Evolutionary conservation across 176 grass and related monocot genomes (phyloP).

Genomic region (Dactylis glomerata): DNA sequence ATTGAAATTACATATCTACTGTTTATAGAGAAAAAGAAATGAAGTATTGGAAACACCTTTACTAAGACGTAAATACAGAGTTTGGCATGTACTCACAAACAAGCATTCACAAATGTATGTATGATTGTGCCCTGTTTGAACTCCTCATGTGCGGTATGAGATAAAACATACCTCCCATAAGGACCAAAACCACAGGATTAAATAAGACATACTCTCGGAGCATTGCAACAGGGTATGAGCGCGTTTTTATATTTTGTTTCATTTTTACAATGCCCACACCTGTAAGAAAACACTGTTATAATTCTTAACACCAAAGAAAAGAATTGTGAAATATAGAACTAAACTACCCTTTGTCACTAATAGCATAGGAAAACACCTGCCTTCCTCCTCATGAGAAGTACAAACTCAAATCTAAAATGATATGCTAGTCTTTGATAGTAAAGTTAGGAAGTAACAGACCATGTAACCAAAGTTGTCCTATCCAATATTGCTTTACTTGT

Average conservation of each 20-base stretch:
- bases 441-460: neutral
- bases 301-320: constrained; percentile 23
- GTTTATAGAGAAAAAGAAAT: neutral
- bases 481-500: neutral
- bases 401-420: neutral
- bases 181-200: constrained; percentile 39
- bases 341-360: constrained; percentile 5
- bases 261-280: constrained; percentile 41
- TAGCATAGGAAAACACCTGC: constrained; percentile 1
- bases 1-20: neutral
- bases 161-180: constrained; percentile 33
- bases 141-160: constrained; percentile 29
- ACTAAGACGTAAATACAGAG: constrained; percentile 28
- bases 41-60: constrained; percentile 17
- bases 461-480: neutral
- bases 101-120: constrained; percentile 54
- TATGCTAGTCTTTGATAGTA: neutral
- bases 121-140: constrained; percentile 44
- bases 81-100: constrained; percentile 46
- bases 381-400: constrained; percentile 22
- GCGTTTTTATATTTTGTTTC: constrained; percentile 22
- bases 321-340: neutral
- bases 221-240: constrained; percentile 24
- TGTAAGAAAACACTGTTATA: constrained; percentile 37
- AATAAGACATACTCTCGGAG: constrained; percentile 28